These are phyloP conservation scores for Penicillium sp. DNA, from an alignment of 2,329 filamentous ascomycete genomes.

Conservation along the genomic window DNA sequence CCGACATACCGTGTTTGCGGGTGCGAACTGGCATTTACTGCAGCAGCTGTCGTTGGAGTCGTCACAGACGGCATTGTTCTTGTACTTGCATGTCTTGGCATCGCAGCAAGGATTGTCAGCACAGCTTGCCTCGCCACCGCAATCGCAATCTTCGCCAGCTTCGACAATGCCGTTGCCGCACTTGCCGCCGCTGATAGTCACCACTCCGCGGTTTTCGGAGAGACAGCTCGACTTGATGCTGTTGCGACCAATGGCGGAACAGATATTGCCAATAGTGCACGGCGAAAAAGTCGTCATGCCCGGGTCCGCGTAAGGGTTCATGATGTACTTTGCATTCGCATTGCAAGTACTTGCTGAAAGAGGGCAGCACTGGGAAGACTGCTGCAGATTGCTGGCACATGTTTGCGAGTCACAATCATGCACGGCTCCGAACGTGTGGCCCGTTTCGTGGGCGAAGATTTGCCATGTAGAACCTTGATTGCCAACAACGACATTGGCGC, in stretches of 20 bases:
- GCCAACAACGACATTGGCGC: conserved; percentile 85
- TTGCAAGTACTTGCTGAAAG: conserved; percentile 68
- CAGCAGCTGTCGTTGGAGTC: conserved; percentile 54
- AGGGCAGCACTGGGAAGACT: conserved; percentile 76
- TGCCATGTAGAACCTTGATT: conserved; percentile 88
- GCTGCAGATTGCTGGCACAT: conserved; percentile 66
- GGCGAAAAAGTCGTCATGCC: conserved; percentile 79
- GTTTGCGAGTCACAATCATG: conserved; percentile 80
- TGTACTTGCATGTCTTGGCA: conserved; percentile 83
- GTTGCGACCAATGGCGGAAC: conserved; percentile 76
- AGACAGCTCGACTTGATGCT: conserved; percentile 77
- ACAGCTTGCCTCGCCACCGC: conserved; percentile 75
- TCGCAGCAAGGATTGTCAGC: conserved; percentile 80
- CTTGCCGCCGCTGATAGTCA: conserved; percentile 77
- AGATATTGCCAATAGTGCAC: conserved; percentile 92
- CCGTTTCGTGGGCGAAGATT: conserved; percentile 90
- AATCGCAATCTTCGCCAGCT: conserved; percentile 91
- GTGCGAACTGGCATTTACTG: conserved; percentile 45
- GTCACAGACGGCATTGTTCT: conserved; percentile 71
- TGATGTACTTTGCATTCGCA: conserved; percentile 79
- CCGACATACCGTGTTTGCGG: conserved; percentile 74
- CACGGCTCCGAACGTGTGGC: conserved; percentile 93
- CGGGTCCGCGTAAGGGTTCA: conserved; percentile 85
- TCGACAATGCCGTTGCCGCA: conserved; percentile 99
- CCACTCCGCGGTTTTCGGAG: conserved; percentile 80